phyloP scores from a whole-genome alignment of 192 early-diverging fungal species.

The Podila epicladia region DNA sequence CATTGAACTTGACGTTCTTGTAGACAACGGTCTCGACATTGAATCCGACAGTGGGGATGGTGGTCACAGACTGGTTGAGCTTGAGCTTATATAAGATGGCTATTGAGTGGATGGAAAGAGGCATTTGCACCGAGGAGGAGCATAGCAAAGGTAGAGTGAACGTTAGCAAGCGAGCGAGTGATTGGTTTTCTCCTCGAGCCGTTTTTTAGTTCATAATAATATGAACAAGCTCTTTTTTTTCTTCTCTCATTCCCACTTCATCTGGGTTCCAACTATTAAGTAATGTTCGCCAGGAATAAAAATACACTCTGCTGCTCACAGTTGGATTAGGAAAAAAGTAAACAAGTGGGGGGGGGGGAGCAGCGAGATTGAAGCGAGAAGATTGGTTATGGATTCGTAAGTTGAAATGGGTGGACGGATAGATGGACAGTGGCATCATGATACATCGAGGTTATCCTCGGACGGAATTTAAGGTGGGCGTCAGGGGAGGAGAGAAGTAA shows the following conservation, averaged over 20 bases:
- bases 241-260: neutral
- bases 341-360: too few species aligned
- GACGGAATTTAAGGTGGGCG: too few species aligned
- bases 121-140: neutral
- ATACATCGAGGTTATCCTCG: too few species aligned
- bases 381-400: too few species aligned
- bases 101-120: slow-evolving; percentile 15
- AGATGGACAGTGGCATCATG: neutral
- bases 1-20: slow-evolving; percentile 87
- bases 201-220: neutral
- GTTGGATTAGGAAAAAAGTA: too few species aligned
- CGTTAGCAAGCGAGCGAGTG: neutral
- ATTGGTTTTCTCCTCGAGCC: neutral
- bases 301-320: too few species aligned
- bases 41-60: slow-evolving; percentile 97
- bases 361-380: too few species aligned
- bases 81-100: slow-evolving; percentile 99
- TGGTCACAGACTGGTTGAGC: slow-evolving; percentile 97
- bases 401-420: neutral
- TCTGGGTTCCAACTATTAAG: slow-evolving; percentile 2
- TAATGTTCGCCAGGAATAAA: too few species aligned
- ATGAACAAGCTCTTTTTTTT: neutral
- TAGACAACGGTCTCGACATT: slow-evolving; percentile 89
- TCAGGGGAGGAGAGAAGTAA: too few species aligned
- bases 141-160: neutral